A percentile compares a stretch with the other conserved stretches of the same genome.
phyloP scores from a whole-genome alignment of 163 green algal genomes.

The Coccomyxa subellipsoidea region DNA sequence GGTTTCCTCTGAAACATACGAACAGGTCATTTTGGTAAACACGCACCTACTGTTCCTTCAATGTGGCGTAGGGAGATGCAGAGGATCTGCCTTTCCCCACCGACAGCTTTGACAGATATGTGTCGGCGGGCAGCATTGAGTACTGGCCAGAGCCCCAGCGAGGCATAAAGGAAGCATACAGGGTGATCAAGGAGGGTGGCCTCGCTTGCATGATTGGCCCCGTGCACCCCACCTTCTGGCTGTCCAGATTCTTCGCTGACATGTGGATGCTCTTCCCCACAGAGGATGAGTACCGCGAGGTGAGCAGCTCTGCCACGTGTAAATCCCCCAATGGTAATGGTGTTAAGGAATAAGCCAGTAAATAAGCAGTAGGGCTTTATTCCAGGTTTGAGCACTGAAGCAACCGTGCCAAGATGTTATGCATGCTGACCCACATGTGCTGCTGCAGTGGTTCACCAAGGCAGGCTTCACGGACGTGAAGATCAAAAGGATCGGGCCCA shows the following conservation, averaged over 20 bases:
- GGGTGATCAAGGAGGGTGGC: constrained; percentile 87
- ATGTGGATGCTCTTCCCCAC: constrained; percentile 96
- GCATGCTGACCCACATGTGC: too few species aligned
- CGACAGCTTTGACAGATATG: constrained; percentile 89
- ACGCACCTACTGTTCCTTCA: background rate
- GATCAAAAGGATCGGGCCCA: constrained; percentile 89
- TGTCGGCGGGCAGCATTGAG: constrained; percentile 89
- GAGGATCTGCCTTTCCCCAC: constrained; percentile 89
- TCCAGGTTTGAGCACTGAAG: too few species aligned
- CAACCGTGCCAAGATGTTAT: too few species aligned
- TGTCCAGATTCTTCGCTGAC: constrained; percentile 77
- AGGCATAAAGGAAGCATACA: constrained; percentile 80
- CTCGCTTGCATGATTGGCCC: constrained; percentile 89
- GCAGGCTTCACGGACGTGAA: constrained; percentile 89
- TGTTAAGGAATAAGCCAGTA: too few species aligned
- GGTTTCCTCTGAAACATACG: too few species aligned
- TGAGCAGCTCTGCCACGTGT: constrained; percentile 10
- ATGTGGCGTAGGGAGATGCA: constrained; percentile 75
- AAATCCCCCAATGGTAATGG: too few species aligned
- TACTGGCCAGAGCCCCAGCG: constrained; percentile 92
- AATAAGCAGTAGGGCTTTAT: too few species aligned
- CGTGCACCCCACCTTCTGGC: constrained; percentile 86
- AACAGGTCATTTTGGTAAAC: too few species aligned
- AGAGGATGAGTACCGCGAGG: constrained; percentile 91
- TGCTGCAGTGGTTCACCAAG: constrained; percentile 83